These are phyloP conservation scores for Atkinsonella hypoxylon DNA, from an alignment of 2,329 filamentous ascomycete genomes.

Conservation along the genomic window DNA sequence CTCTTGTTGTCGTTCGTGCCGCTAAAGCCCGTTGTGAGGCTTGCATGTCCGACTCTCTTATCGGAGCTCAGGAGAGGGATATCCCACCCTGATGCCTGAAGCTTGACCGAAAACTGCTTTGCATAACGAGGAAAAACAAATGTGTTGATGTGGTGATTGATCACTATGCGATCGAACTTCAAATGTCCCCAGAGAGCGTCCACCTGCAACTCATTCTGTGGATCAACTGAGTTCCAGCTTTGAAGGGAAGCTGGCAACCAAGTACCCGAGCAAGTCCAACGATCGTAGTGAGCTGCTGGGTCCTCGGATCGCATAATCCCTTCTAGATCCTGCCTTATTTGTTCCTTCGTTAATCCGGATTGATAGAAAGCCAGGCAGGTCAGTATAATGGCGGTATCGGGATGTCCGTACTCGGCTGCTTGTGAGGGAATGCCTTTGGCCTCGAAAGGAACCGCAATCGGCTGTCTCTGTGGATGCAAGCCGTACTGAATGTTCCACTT, in stretches of 20 bases:
- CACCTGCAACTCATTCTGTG: neutral
- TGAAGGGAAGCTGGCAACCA: neutral
- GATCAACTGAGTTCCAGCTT: neutral
- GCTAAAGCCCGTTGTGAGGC: slow-evolving; percentile 52
- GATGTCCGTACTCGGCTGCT: slow-evolving; percentile 51
- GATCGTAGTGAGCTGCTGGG: neutral
- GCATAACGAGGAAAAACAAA: slow-evolving; percentile 48
- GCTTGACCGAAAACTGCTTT: slow-evolving; percentile 47
- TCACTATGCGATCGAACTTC: neutral
- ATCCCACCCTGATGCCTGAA: slow-evolving; percentile 56
- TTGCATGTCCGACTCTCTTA: slow-evolving; percentile 17
- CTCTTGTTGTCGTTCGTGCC: slow-evolving; percentile 56
- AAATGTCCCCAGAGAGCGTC: neutral
- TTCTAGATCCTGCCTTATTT: neutral
- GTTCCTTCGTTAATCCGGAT: slow-evolving; percentile 12
- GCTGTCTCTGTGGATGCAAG: slow-evolving; percentile 28
- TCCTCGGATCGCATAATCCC: neutral
- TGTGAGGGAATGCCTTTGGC: slow-evolving; percentile 43
- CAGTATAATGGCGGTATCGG: slow-evolving; percentile 51
- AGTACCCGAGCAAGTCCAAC: neutral
- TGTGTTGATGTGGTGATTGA: neutral
- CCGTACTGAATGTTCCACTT: slow-evolving; percentile 58
- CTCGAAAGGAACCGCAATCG: slow-evolving; percentile 43
- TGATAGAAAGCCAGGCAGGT: slow-evolving; percentile 61
- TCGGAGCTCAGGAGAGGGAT: neutral